Conservation (phyloP, 352 stramenopile species). For the Phytophthora palmivora region DNA sequence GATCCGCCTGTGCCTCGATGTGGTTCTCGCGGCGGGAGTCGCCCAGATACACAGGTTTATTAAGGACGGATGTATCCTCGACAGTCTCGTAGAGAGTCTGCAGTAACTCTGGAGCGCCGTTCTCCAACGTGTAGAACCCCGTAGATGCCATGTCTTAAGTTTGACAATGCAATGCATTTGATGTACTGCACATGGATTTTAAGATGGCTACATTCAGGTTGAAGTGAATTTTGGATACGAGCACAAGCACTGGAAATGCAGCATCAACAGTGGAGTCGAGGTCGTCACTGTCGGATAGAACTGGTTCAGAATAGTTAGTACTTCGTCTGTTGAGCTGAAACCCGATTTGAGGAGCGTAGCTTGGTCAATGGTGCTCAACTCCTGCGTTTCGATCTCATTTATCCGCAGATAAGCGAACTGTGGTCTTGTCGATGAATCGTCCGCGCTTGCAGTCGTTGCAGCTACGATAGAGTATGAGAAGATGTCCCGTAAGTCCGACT, state of each 20-base stretch:
- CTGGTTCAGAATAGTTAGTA: conserved; percentile 54
- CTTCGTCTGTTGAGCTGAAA: conserved; percentile 42
- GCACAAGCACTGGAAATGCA: conserved; percentile 59
- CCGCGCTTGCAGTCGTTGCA: conserved; percentile 37
- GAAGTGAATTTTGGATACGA: neutral
- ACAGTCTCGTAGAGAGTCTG: conserved; percentile 44
- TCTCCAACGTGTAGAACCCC: conserved; percentile 65
- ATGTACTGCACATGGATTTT: neutral
- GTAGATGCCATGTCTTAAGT: conserved; percentile 30
- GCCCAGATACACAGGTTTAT: conserved; percentile 45
- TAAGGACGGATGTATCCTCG: neutral
- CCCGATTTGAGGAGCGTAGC: conserved; percentile 53
- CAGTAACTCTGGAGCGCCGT: conserved; percentile 59
- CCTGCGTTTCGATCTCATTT: conserved; percentile 37
- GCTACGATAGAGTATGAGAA: conserved; percentile 42
- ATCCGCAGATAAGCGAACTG: conserved; percentile 64
- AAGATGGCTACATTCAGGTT: conserved; percentile 12
- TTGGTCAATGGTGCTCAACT: conserved; percentile 38
- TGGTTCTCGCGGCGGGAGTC: conserved; percentile 54
- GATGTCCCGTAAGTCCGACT: conserved; percentile 61
- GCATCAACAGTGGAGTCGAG: conserved; percentile 49
- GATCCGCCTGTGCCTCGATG: conserved; percentile 53
- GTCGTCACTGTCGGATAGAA: conserved; percentile 66
- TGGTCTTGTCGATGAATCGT: conserved; percentile 6
- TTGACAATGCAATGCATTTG: neutral